phyloP scores from a whole-genome alignment of 495 filamentous ascomycete genomes.

The Penicillium coprophilum region DNA sequence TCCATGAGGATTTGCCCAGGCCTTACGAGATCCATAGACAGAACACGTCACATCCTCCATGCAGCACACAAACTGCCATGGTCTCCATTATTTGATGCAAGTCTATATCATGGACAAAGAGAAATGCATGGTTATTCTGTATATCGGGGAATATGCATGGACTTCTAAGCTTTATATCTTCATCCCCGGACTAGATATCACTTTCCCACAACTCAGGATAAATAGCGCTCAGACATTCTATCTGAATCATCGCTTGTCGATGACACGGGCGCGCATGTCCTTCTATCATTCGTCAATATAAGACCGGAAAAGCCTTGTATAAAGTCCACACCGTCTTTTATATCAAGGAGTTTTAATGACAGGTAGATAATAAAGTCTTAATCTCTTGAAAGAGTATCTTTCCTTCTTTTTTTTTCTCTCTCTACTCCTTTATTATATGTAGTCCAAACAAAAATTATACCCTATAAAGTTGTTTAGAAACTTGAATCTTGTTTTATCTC shows the following conservation, averaged over 20 bases:
- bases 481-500: conserved; percentile 13
- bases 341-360: background rate
- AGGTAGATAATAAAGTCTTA: too few relatives aligned
- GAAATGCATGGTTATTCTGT: background rate
- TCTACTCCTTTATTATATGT: background rate
- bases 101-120: background rate
- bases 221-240: background rate
- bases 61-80: background rate
- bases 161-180: background rate
- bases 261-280: conserved; percentile 59
- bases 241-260: background rate
- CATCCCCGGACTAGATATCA: background rate
- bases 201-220: background rate
- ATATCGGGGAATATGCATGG: background rate
- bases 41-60: background rate
- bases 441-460: conserved; percentile 13
- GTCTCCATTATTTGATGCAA: background rate
- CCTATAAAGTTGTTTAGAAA: background rate
- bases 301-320: background rate
- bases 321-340: conserved; percentile 26
- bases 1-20: background rate
- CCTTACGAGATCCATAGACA: background rate
- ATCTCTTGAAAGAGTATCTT: background rate
- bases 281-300: conserved; percentile 38
- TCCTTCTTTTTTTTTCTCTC: background rate